Evolutionary conservation across 306 rosid species (phyloP), one percentile per base, ranked within the genome.

Genomic region (Begonia masoniana): DNA sequence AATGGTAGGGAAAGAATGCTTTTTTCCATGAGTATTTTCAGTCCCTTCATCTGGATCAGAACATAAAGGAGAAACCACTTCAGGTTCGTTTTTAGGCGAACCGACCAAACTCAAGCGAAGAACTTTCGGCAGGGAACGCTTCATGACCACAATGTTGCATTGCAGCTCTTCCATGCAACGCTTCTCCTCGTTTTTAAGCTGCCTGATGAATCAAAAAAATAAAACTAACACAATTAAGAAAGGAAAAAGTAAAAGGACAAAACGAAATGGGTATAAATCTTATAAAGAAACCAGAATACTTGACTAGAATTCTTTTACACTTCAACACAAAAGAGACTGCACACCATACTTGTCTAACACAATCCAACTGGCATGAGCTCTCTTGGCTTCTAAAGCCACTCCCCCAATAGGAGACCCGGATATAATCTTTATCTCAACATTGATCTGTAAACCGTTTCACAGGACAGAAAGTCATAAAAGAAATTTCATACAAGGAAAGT

Each of bases 101-200:
- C 96, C 94, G 52, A 79, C 82, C 82, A 91, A 71, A 70, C 86
- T 91, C 74, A 91, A 75, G 54, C 95, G 94, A 55, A 91, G 96
- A 59, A 86, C 96, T 76, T 91, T 91, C 8, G 99, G 84, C 55
- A 83, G 99, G 59, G 96, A 70, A 59, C 76, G 93, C 65, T 91
- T 91, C 95, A 91, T 86, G 51, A 79, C 88, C 65, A 83, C 99
- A 62, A 91, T 91, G 69, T 91, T 91, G 80, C 99, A 86, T 56
- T 91, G 96, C 62, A 91, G 76, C 73, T 86, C 99, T 63, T 91
- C 99, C 96, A 86, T 81, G 83, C 99, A 91, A 41, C 75, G 67
- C 58, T 86, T 91, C 73, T 91, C 99, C 66, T 91, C 99, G 31
- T 76, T 79, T 61, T 83, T 91, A 61, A 91, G 99, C 58, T 81